Percentiles rank a stretch among this genome's conserved stretches.
phyloP scores from a whole-genome alignment of 495 filamentous ascomycete species.

The Penicillium manginii region DNA sequence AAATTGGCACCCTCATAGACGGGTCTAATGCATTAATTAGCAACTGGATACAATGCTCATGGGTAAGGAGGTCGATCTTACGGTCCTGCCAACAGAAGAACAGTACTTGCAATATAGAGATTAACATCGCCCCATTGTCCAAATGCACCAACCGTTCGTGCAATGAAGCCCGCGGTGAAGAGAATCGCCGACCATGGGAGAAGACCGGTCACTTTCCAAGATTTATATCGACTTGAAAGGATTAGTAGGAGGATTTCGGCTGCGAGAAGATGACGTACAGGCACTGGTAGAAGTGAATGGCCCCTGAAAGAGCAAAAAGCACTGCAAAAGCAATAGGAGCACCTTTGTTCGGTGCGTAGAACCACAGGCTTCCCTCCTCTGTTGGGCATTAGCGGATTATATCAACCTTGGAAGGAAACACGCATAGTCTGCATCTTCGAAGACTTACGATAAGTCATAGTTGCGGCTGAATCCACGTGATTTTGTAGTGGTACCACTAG shows the following conservation, averaged over 20 bases:
- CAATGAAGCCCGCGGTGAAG: constrained; percentile 61
- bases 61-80: constrained; percentile 40
- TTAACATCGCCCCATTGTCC: constrained; percentile 59
- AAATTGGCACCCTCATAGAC: constrained; percentile 77
- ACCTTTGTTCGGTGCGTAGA: constrained; percentile 75
- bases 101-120: constrained; percentile 62
- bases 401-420: not conserved
- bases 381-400: constrained; percentile 12
- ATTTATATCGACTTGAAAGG: constrained; percentile 44
- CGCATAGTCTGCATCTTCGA: not conserved
- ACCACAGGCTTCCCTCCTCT: constrained; percentile 61
- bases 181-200: constrained; percentile 55
- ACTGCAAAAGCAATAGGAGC: constrained; percentile 70
- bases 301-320: constrained; percentile 63
- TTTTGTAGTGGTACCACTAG: too few relatives aligned
- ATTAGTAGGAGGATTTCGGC: not conserved
- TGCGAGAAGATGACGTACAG: constrained; percentile 39
- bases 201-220: constrained; percentile 57
- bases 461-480: too few relatives aligned
- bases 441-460: constrained; percentile 18
- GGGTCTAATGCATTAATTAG: constrained; percentile 48
- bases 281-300: constrained; percentile 65
- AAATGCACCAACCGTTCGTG: constrained; percentile 58
- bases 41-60: too few relatives aligned
- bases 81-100: constrained; percentile 67